phyloP scores from a whole-genome alignment of 2,329 filamentous ascomycete species.

The Cladosporium sp. region DNA sequence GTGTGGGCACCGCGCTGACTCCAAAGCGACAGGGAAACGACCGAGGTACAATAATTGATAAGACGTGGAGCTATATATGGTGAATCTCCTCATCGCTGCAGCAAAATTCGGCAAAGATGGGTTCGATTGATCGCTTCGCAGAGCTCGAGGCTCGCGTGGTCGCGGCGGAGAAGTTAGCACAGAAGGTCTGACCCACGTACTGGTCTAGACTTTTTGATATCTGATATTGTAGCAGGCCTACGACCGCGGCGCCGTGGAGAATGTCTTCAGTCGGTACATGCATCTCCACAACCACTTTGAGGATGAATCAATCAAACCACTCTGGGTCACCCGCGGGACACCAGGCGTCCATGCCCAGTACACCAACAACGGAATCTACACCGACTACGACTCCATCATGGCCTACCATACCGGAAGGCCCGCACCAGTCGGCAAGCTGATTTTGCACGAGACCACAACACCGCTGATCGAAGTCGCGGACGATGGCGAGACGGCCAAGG shows the following conservation, averaged over 20 bases:
- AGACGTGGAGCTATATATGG: background rate
- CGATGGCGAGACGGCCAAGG: background rate
- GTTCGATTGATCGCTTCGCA: background rate
- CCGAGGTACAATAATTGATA: no score
- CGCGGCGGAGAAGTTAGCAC: background rate
- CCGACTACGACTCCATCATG: background rate
- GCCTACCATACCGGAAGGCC: background rate
- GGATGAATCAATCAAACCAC: background rate
- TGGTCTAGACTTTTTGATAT: background rate
- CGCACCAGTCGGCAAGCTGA: background rate
- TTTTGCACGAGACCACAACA: background rate
- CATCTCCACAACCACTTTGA: background rate
- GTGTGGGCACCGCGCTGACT: background rate
- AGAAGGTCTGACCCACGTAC: background rate
- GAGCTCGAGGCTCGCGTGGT: background rate
- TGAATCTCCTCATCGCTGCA: background rate
- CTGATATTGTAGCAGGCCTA: background rate
- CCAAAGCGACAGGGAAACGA: no score
- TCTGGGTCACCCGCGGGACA: background rate
- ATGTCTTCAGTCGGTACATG: background rate
- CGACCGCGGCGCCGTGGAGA: background rate
- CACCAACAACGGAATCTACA: background rate
- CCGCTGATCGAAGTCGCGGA: background rate
- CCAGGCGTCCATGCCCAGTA: background rate
- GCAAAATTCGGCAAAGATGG: background rate